Evolutionary conservation across 495 filamentous ascomycete genomes (phyloP), one percentile per base, ranked within the genome.

Genomic region (Pyrenula massariospora): DNA sequence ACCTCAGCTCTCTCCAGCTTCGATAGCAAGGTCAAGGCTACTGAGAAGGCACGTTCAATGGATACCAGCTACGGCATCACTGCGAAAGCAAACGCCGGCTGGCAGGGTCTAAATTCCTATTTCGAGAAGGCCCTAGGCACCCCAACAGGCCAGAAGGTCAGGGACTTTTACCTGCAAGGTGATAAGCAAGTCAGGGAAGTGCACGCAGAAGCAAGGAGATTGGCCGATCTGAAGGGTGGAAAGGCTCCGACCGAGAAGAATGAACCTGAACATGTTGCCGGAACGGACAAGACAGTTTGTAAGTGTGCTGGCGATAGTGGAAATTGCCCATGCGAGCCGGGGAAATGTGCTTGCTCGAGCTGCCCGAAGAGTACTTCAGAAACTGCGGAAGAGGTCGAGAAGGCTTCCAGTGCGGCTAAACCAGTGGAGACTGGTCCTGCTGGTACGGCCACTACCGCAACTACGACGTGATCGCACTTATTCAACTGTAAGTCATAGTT

Each of bases 171-270:
- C 70, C 77, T 80, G 10, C 75, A 85, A 57, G 78, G 84, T 56
- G 80, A 84, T 66, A 88, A 89, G 71, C 89, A 95, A 75, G 87
- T 96, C 11, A 76, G 88, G 53, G 93, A 98, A 62, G 92, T 98
- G 55, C 92, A 97, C 68, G 79, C 72, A 53, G 93, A 98, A 77
- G 93, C 93, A 1, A 77, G 82, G 52, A 83, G 92, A 59, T 74
- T 98, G 24, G 91, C 91, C 10, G 85, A 95, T 61, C 63, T 97
- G 57, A 96, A 95, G 82, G 83, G 82, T 24, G 73, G 79, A 57
- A 90, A 77, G 78, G 54, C 57, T 2, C 31, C 57, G 47, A 57
- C 52, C 2, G 65, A 65, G 56, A 52, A 52, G 50, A 52, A 52
- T 20, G 50, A 52, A 19, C 50, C 50, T 8, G 56, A 66, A 53